Percentiles rank a stretch among this genome's conserved stretches.
Evolutionary conservation across 306 rosid species (phyloP).

Genomic region (Medicago arabica): DNA sequence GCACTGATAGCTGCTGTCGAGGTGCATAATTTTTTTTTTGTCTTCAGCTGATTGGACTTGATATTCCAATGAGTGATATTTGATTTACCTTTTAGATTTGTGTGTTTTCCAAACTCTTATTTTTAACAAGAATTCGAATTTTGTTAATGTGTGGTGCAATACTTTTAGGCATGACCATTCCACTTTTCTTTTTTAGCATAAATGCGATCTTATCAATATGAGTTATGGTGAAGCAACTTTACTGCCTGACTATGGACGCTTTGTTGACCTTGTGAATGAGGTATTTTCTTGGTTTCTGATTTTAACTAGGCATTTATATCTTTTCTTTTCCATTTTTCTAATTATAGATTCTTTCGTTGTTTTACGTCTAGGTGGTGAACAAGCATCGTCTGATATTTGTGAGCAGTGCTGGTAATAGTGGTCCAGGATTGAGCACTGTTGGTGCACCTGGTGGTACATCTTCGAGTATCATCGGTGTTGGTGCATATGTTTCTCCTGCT

Average conservation of each 20-base stretch:
- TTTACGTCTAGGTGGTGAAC: constrained; percentile 74
- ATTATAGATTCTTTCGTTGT: constrained; percentile 42
- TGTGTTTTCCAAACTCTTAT: neutral
- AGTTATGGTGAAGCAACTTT: constrained; percentile 94
- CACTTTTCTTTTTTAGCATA: constrained; percentile 72
- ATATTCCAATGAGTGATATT: constrained; percentile 24
- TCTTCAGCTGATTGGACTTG: constrained; percentile 31
- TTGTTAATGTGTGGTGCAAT: constrained; percentile 22
- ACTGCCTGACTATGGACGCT: constrained; percentile 97
- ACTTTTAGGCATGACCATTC: constrained; percentile 35
- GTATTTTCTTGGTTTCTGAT: constrained; percentile 53
- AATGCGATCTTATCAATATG: constrained; percentile 96
- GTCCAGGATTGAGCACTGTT: constrained; percentile 96
- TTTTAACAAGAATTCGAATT: neutral
- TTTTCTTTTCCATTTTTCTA: constrained; percentile 40
- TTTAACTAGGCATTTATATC: constrained; percentile 30
- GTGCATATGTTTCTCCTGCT: constrained; percentile 96
- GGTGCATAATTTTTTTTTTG: constrained; percentile 55
- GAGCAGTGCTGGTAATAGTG: constrained; percentile 99
- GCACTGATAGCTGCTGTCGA: constrained; percentile 95
- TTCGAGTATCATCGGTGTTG: constrained; percentile 92
- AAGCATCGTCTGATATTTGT: constrained; percentile 85
- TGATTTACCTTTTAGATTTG: constrained; percentile 32
- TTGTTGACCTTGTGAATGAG: constrained; percentile 91
- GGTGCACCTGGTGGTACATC: constrained; percentile 99